These are phyloP conservation scores for Aspergillus uvarum DNA, from an alignment of 2,329 filamentous ascomycete genomes.

Conservation along the genomic window DNA sequence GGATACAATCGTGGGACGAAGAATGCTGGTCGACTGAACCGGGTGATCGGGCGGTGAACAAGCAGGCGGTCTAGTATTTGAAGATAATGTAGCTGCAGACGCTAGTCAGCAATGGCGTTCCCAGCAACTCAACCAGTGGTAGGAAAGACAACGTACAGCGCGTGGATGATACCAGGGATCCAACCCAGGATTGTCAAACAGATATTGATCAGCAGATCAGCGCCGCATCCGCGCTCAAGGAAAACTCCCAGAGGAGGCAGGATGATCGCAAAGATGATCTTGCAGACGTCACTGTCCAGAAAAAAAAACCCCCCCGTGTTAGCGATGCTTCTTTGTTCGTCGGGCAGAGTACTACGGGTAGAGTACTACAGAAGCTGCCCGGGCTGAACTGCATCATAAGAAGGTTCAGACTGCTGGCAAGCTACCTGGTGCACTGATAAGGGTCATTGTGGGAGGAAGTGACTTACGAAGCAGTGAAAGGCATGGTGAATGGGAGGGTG, in stretches of 20 bases:
- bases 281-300: constrained; percentile 66
- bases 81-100: constrained; percentile 73
- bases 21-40: constrained; percentile 7
- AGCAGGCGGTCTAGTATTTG: constrained; percentile 65
- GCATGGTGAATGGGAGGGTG: constrained; percentile 43
- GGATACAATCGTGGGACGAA: constrained; percentile 7
- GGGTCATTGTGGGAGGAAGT: background rate
- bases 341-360: background rate
- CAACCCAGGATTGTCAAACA: constrained; percentile 75
- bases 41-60: background rate
- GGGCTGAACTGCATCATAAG: background rate
- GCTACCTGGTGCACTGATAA: background rate
- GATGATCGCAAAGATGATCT: constrained; percentile 84
- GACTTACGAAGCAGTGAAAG: constrained; percentile 53
- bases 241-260: constrained; percentile 90
- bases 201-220: constrained; percentile 90
- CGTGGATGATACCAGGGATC: constrained; percentile 86
- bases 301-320: background rate
- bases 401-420: background rate
- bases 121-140: background rate
- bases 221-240: constrained; percentile 86
- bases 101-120: constrained; percentile 15
- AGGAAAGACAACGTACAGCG: constrained; percentile 60
- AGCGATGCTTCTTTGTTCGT: background rate
- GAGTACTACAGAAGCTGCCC: background rate